Percentiles rank a stretch among this genome's conserved stretches.
Conservation (phyloP, 305 asterid genomes). For the Rubia balearica region DNA sequence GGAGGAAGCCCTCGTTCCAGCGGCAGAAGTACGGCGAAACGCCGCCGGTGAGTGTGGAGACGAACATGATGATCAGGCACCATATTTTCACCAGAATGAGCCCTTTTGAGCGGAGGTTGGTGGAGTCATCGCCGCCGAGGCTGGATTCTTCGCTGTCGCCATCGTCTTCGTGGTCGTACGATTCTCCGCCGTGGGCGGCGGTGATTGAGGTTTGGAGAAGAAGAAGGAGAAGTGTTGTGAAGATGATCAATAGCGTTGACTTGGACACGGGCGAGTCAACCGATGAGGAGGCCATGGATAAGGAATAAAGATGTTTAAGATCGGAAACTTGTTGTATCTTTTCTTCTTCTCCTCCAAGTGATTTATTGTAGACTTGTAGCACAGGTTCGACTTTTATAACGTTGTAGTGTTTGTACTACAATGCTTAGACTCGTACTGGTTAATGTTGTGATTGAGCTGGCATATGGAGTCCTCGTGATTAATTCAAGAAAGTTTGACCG, state of each 20-base stretch:
- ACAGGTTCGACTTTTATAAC: constrained; percentile 41
- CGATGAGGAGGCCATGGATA: constrained; percentile 25
- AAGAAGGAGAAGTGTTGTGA: constrained; percentile 18
- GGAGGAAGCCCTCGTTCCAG: constrained; percentile 73
- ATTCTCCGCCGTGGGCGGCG: constrained; percentile 43
- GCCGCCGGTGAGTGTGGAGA: constrained; percentile 67
- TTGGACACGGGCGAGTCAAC: constrained; percentile 13
- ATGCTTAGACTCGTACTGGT: neutral
- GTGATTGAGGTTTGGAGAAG: constrained; percentile 32
- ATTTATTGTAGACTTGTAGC: constrained; percentile 28
- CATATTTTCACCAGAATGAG: constrained; percentile 62
- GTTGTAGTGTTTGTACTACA: constrained; percentile 31
- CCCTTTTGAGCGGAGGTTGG: constrained; percentile 32
- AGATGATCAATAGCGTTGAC: constrained; percentile 43
- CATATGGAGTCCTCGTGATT: neutral
- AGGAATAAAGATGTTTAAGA: neutral
- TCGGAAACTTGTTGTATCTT: neutral
- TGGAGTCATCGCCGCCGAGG: neutral
- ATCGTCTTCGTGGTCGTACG: constrained; percentile 8
- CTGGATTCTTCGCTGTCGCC: constrained; percentile 1
- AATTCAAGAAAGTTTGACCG: too few species aligned
- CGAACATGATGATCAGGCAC: constrained; percentile 62
- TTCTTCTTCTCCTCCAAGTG: neutral
- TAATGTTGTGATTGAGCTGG: neutral
- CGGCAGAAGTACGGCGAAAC: constrained; percentile 70